Evolutionary conservation across 306 rosid genomes (phyloP).

Genomic region (Acacia confusa): DNA sequence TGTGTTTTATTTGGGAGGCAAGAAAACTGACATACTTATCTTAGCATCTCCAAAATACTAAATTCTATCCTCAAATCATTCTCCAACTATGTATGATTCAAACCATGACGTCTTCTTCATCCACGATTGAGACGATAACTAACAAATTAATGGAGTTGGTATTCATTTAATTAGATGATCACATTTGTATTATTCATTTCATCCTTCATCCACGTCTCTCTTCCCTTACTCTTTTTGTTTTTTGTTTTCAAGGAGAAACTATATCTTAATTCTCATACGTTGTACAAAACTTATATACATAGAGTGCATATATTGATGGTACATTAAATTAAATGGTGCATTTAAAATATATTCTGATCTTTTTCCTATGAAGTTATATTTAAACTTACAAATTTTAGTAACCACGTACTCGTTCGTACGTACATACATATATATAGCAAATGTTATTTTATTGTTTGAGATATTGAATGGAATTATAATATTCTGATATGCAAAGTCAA

Average conservation of each 20-base stretch:
- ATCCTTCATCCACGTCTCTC: not conserved
- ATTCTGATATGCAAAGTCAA: not conserved
- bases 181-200: not conserved
- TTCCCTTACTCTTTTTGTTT: not conserved
- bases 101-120: slow-evolving; percentile 48
- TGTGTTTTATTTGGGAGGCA: slow-evolving; percentile 5
- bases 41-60: slow-evolving; percentile 6
- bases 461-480: not conserved
- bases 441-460: not conserved
- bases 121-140: slow-evolving; percentile 38
- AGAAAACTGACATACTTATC: slow-evolving; percentile 29
- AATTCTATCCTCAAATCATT: slow-evolving; percentile 27
- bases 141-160: not conserved
- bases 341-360: too few relatives aligned
- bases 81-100: slow-evolving; percentile 30
- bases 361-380: not conserved
- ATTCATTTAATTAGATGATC: slow-evolving; percentile 11
- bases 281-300: too few relatives aligned
- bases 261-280: too few relatives aligned
- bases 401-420: too few relatives aligned
- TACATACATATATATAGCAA: not conserved
- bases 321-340: too few relatives aligned
- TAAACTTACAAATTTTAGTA: not conserved
- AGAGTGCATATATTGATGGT: too few relatives aligned
- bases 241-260: too few relatives aligned